Evolutionary conservation across 495 filamentous ascomycete species (phyloP).

Genomic region (Cercophora sp.): DNA sequence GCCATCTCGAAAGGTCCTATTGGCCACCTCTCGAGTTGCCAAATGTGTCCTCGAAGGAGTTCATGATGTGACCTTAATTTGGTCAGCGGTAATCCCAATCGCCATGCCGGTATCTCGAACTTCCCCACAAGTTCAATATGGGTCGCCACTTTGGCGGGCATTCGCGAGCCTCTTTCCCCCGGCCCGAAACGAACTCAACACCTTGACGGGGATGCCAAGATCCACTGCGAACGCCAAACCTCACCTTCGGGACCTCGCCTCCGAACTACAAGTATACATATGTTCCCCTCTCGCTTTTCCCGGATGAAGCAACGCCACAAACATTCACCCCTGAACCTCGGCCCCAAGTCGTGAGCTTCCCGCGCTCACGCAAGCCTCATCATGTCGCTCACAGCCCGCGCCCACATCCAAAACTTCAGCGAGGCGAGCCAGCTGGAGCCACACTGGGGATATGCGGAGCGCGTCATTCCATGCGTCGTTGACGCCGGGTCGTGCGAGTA

Average conservation of each 20-base stretch:
- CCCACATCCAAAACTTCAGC: conserved; percentile 39
- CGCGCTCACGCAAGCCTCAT: neutral
- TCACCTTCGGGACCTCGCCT: too few relatives aligned
- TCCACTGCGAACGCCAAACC: neutral
- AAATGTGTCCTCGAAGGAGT: too few relatives aligned
- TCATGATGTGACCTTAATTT: too few relatives aligned
- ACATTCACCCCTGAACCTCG: neutral
- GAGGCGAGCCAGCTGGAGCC: conserved; percentile 39
- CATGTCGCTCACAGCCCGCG: neutral
- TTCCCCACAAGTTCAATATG: too few relatives aligned
- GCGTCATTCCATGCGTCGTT: conserved; percentile 55
- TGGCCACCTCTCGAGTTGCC: too few relatives aligned
- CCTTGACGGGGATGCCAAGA: too few relatives aligned
- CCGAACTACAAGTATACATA: too few relatives aligned
- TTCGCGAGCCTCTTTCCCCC: neutral
- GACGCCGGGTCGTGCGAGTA: conserved; percentile 61
- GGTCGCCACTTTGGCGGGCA: too few relatives aligned
- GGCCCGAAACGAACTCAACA: too few relatives aligned
- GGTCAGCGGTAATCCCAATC: too few relatives aligned
- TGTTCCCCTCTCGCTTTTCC: too few relatives aligned
- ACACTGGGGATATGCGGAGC: conserved; percentile 60
- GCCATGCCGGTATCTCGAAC: too few relatives aligned
- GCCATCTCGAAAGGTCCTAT: neutral
- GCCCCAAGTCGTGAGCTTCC: neutral
- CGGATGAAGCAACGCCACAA: neutral